Percentiles rank a stretch among this genome's conserved stretches.
phyloP scores from a whole-genome alignment of 2,329 filamentous ascomycete species.

The Samsoniella hepiali region DNA sequence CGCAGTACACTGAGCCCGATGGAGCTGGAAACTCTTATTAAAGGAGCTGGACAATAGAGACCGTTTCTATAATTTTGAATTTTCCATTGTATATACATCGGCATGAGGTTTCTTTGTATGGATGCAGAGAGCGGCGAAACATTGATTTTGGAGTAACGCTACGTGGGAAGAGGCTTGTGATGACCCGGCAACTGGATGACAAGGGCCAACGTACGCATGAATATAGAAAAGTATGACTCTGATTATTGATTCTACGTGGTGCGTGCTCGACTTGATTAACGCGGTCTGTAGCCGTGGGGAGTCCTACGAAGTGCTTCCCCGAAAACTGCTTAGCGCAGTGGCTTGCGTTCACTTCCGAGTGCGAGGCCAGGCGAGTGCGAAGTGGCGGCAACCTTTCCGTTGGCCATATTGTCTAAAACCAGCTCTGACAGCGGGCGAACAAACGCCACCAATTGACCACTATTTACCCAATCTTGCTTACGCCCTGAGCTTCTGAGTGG shows the following conservation, averaged over 20 bases:
- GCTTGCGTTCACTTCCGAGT: neutral
- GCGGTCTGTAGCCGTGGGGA: neutral
- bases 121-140: neutral
- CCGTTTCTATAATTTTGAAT: neutral
- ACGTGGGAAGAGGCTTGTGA: neutral
- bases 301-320: neutral
- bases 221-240: neutral
- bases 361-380: neutral
- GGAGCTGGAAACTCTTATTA: slow-evolving; percentile 66
- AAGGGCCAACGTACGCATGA: neutral
- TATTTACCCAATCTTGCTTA: neutral
- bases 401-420: too few relatives aligned
- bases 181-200: neutral
- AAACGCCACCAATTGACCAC: too few relatives aligned
- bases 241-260: neutral
- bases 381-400: too few relatives aligned
- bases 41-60: slow-evolving; percentile 42
- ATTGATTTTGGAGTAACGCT: neutral
- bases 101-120: neutral
- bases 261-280: neutral
- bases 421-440: too few relatives aligned
- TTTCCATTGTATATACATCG: neutral
- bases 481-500: neutral
- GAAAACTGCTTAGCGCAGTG: neutral
- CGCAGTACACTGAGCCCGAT: slow-evolving; percentile 73